phyloP scores from a whole-genome alignment of 2,329 filamentous ascomycete genomes.

The Exophiala phaeomuriformis region DNA sequence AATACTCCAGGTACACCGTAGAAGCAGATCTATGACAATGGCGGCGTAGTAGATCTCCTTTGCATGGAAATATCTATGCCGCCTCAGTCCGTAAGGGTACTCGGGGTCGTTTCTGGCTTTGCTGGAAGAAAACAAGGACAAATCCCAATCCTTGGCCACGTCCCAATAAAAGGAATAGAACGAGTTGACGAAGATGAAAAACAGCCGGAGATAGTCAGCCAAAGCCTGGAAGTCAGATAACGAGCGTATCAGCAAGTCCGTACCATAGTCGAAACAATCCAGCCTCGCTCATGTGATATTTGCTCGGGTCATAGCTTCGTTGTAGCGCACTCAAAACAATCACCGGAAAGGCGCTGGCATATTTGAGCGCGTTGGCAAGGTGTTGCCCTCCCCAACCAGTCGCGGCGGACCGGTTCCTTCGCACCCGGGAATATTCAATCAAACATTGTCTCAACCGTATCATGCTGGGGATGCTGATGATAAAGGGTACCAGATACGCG shows the following conservation, averaged over 20 bases:
- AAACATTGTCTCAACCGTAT: slow-evolving; percentile 89
- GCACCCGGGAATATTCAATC: slow-evolving; percentile 73
- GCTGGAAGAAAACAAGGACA: slow-evolving; percentile 65
- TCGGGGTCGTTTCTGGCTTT: slow-evolving; percentile 54
- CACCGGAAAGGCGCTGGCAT: slow-evolving; percentile 87
- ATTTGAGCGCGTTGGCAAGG: slow-evolving; percentile 89
- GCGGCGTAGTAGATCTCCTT: slow-evolving; percentile 74
- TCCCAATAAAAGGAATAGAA: slow-evolving; percentile 99
- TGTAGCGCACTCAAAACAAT: slow-evolving; percentile 72
- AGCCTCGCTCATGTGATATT: slow-evolving; percentile 49
- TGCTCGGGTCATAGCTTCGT: slow-evolving; percentile 51
- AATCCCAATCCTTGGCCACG: slow-evolving; percentile 90
- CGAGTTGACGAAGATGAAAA: slow-evolving; percentile 72
- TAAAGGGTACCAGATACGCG: slow-evolving; percentile 68
- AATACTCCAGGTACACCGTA: slow-evolving; percentile 85
- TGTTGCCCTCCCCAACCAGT: slow-evolving; percentile 75
- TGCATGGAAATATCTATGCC: slow-evolving; percentile 63
- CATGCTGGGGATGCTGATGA: slow-evolving; percentile 73
- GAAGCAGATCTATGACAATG: slow-evolving; percentile 66
- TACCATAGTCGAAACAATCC: slow-evolving; percentile 51
- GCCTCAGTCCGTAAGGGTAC: slow-evolving; percentile 70
- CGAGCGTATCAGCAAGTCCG: slow-evolving; percentile 17
- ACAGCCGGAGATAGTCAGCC: slow-evolving; percentile 49
- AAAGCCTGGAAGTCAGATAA: neutral
- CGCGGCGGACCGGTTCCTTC: slow-evolving; percentile 40